Evolutionary conservation across 2,329 filamentous ascomycete species (phyloP).

Genomic region (Cercospora berteroae): DNA sequence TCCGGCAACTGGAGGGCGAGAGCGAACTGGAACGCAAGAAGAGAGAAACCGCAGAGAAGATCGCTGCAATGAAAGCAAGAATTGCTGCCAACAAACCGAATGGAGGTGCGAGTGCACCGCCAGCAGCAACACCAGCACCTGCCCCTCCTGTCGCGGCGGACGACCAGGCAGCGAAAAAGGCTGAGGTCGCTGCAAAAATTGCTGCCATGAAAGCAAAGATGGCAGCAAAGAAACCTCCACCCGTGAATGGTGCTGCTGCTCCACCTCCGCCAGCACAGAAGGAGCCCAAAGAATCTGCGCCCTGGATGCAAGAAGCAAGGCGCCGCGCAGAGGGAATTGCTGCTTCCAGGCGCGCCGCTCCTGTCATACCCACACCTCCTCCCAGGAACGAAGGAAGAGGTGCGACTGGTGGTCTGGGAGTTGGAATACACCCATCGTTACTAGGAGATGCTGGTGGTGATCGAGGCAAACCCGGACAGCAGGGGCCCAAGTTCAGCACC

Average conservation of each 20-base stretch:
- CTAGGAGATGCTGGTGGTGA: slow-evolving; percentile 52
- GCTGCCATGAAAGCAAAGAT: slow-evolving; percentile 38
- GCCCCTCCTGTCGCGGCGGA: slow-evolving; percentile 17
- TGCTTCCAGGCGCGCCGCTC: slow-evolving; percentile 22
- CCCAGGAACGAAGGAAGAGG: slow-evolving; percentile 50
- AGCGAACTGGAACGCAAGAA: slow-evolving; percentile 36
- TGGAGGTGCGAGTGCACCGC: slow-evolving; percentile 16
- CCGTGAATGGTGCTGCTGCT: slow-evolving; percentile 22
- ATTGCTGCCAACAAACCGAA: slow-evolving; percentile 32
- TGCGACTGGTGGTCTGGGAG: slow-evolving; percentile 67
- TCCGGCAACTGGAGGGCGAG: slow-evolving; percentile 20
- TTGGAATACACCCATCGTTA: slow-evolving; percentile 75
- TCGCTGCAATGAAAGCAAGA: slow-evolving; percentile 39
- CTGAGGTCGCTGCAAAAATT: slow-evolving; percentile 35
- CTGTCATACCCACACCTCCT: slow-evolving; percentile 36
- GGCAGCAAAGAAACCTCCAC: slow-evolving; percentile 29
- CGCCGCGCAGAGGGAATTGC: slow-evolving; percentile 29
- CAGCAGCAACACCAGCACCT: slow-evolving; percentile 14
- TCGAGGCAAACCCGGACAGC: slow-evolving; percentile 44
- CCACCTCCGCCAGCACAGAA: slow-evolving; percentile 18
- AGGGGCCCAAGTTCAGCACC: slow-evolving; percentile 53
- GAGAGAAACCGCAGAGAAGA: slow-evolving; percentile 35
- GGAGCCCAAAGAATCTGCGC: slow-evolving; percentile 12
- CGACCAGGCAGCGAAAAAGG: slow-evolving; percentile 32
- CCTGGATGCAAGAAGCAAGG: slow-evolving; percentile 31